Conservation (phyloP, 2,329 filamentous ascomycete species). For the Rutstroemia sydowiana region DNA sequence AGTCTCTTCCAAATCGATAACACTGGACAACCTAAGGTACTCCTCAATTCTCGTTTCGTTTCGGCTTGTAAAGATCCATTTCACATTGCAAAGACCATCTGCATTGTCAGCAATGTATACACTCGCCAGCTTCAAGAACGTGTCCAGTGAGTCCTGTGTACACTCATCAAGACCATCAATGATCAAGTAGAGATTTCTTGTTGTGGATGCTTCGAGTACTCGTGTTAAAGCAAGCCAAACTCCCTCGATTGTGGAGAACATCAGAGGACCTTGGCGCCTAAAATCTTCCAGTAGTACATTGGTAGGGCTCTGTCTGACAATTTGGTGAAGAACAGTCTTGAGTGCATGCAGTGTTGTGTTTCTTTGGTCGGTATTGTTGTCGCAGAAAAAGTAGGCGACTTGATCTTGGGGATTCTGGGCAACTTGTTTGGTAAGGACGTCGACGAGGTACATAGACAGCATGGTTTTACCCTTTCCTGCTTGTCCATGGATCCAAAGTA, state of each 20-base stretch:
- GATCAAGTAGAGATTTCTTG: slow-evolving; percentile 9
- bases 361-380: slow-evolving; percentile 5
- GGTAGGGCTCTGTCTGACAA: slow-evolving; percentile 2
- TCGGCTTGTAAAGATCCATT: slow-evolving; percentile 10
- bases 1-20: slow-evolving; percentile 3
- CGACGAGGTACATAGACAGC: slow-evolving; percentile 9
- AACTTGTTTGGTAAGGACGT: slow-evolving; percentile 5
- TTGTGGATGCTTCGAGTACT: slow-evolving; percentile 2
- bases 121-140: slow-evolving; percentile 5
- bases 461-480: slow-evolving; percentile 12
- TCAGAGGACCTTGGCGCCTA: slow-evolving; percentile 5
- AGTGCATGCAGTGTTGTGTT: slow-evolving; percentile 9
- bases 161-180: slow-evolving; percentile 12
- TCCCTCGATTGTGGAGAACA: slow-evolving; percentile 7
- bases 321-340: slow-evolving; percentile 7
- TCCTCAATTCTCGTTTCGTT: slow-evolving; percentile 8
- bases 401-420: slow-evolving; percentile 6
- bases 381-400: slow-evolving; percentile 9
- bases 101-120: slow-evolving; percentile 2
- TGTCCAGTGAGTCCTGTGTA: slow-evolving; percentile 4
- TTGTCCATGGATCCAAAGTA: slow-evolving; percentile 9
- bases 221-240: slow-evolving; percentile 7
- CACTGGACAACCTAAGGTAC: slow-evolving; percentile 5
- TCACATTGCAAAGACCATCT: slow-evolving; percentile 9
- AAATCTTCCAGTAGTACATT: slow-evolving; percentile 8